Evolutionary conservation across 495 filamentous ascomycete genomes (phyloP).

Genomic region (Penicillium maclennaniae): DNA sequence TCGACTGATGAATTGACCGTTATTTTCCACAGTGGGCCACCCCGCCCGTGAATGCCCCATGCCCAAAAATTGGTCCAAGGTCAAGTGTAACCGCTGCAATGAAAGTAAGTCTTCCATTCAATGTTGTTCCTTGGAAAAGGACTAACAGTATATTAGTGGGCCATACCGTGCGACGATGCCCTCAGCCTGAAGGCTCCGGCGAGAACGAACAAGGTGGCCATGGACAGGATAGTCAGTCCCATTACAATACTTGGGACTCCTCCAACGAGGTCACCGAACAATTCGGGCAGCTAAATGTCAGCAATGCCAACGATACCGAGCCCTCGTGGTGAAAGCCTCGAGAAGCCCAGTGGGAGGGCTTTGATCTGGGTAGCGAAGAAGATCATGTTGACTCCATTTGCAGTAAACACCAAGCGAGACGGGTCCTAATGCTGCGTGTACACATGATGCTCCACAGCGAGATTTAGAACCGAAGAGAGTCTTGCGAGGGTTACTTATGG

Average conservation of each 20-base stretch:
- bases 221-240: too few species aligned
- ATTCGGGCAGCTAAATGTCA: background rate
- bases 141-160: constrained; percentile 49
- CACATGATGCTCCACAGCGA: background rate
- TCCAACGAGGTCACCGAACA: background rate
- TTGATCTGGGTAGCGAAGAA: constrained; percentile 8
- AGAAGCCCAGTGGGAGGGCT: background rate
- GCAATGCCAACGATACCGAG: background rate
- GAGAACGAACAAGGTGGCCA: constrained; percentile 9
- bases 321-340: background rate
- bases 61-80: constrained; percentile 68
- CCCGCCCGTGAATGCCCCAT: constrained; percentile 67
- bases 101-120: constrained; percentile 49
- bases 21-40: constrained; percentile 55
- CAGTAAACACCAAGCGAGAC: background rate
- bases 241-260: background rate
- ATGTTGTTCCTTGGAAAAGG: background rate
- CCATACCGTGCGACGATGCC: constrained; percentile 62
- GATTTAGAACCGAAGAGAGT: background rate
- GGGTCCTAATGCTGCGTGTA: background rate
- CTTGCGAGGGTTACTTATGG: background rate
- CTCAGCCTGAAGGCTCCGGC: constrained; percentile 31
- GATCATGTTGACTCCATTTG: background rate
- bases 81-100: constrained; percentile 73
- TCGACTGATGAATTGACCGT: background rate